phyloP scores from a whole-genome alignment of 2,329 filamentous ascomycete species.

The Colletotrichum musicola region DNA sequence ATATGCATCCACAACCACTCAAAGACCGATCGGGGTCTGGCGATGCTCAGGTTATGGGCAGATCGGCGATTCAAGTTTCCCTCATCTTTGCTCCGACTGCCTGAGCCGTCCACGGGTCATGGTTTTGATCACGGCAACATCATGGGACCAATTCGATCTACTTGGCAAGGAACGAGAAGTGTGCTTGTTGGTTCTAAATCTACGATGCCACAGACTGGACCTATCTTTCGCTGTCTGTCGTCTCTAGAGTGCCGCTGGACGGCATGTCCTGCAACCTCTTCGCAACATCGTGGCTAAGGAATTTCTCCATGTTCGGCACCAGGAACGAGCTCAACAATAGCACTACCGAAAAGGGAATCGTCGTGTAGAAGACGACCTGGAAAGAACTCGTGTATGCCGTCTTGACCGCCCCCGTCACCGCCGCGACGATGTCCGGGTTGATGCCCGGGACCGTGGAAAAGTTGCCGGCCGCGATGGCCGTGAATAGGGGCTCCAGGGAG shows the following conservation, averaged over 20 bases:
- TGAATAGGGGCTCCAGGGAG: constrained; percentile 49
- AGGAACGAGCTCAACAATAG: constrained; percentile 53
- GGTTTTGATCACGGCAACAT: no score
- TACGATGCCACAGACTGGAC: background rate
- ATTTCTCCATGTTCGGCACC: constrained; percentile 57
- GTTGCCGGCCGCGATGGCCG: constrained; percentile 48
- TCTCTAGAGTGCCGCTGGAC: background rate
- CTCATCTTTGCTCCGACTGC: background rate
- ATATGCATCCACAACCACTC: background rate
- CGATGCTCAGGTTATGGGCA: background rate
- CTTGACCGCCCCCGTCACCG: constrained; percentile 51
- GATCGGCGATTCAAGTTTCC: background rate
- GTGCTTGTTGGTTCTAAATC: no score
- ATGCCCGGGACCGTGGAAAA: constrained; percentile 50
- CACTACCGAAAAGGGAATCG: constrained; percentile 55
- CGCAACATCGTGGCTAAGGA: constrained; percentile 57
- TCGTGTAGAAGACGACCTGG: constrained; percentile 56
- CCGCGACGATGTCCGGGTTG: constrained; percentile 48
- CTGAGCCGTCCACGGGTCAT: background rate
- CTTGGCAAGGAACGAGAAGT: no score
- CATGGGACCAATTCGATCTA: no score
- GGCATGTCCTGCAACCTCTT: constrained; percentile 53
- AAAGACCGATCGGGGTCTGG: constrained; percentile 32
- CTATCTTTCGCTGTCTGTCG: background rate
- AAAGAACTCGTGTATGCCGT: constrained; percentile 59